Conservation (phyloP, 768 basidiomycete genomes). For the Lentinula sp. region DNA sequence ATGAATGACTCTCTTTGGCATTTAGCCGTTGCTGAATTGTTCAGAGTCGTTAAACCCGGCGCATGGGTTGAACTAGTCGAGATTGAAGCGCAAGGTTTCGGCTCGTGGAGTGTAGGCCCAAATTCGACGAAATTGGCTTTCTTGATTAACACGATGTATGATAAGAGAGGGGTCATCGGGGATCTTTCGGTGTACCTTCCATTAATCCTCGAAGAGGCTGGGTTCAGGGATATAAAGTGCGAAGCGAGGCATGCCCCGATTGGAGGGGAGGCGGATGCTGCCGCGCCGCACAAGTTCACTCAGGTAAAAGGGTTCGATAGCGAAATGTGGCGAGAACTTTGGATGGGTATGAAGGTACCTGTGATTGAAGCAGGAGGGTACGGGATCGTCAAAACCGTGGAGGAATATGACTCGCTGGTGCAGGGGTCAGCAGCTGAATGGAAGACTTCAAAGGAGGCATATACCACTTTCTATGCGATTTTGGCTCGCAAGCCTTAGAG, state of each 20-base stretch:
- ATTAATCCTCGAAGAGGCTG: background rate
- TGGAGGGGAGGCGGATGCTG: background rate
- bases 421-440: slow-evolving; percentile 6
- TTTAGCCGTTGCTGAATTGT: slow-evolving; percentile 9
- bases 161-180: slow-evolving; percentile 9
- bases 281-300: background rate
- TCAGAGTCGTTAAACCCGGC: slow-evolving; percentile 5
- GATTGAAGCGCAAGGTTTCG: background rate
- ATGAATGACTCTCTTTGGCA: slow-evolving; percentile 13
- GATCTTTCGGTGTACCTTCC: background rate
- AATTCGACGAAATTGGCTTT: background rate
- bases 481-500: background rate
- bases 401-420: background rate
- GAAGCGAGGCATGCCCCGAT: background rate
- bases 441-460: background rate
- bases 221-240: background rate
- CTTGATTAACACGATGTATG: slow-evolving; percentile 6
- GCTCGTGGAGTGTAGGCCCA: slow-evolving; percentile 4
- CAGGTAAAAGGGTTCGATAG: background rate
- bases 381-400: slow-evolving; percentile 10
- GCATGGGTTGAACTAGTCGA: slow-evolving; percentile 16
- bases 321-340: slow-evolving; percentile 7
- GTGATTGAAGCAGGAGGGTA: slow-evolving; percentile 11
- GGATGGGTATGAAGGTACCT: slow-evolving; percentile 14
- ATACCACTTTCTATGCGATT: background rate